Evolutionary conservation across 768 basidiomycete species (phyloP), one percentile per base, ranked within the genome.

Genomic region (Flagelloscypha sp.): DNA sequence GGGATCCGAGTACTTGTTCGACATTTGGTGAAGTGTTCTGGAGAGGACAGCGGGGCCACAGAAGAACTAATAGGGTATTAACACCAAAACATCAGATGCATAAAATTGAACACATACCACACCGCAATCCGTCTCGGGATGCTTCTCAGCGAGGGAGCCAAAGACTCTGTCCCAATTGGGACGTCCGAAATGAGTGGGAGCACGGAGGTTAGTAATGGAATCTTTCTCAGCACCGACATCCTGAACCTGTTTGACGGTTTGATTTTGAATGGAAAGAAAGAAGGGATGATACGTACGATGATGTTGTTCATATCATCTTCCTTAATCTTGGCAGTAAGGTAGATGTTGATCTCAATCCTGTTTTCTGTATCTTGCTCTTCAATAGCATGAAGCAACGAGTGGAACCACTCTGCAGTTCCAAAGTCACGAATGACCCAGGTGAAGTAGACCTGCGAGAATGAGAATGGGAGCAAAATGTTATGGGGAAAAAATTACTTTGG

Each of bases 371-470:
- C 93, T 54, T 95, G 88, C 45, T 88, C 88, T 56, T 95, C 92
- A 45, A 94, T 85, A 15, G 93, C 92, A 47, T 86, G 78, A 41
- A 97, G 66, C 20, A 97, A 75, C 6, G 85, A 87, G 60, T 93
- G 88, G 76, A 95, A 94, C 86, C 86, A 90, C 54, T 88, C 86
- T 4, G 86, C 85, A 24, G 73, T 72, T 43, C 83, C 85, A 50
- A 88, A 90, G 57, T 93, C 89, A 47, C 87, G 83, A 54, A 94
- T 94, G 50, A 93, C 88, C 90, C 89, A 93, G 11, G 85, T 86
- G 55, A 93, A 89, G 67, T 89, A 89, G 31, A 87, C 79, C 70
- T 70, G 18, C 7, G 22, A 41, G 6, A 13, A 19, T 12, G 30
- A 18, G 17, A 20, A 16, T 18, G 9, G 7, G 27, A 15, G n/a